Conservation (phyloP, 2,329 filamentous ascomycete genomes). For the Fusarium palustre region DNA sequence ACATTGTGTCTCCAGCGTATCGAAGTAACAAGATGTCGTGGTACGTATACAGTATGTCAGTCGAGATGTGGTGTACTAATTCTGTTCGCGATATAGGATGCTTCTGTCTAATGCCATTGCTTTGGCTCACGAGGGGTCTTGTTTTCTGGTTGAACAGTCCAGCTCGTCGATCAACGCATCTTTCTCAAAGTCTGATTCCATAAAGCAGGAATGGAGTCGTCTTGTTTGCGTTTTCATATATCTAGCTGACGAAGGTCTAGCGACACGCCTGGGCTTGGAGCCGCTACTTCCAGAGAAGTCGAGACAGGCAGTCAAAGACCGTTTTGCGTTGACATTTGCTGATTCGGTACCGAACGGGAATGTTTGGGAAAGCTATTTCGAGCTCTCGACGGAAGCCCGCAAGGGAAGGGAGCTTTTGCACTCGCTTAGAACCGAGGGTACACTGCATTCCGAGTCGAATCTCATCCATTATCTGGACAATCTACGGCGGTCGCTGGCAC, state of each 20-base stretch:
- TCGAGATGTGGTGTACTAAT: too few relatives aligned
- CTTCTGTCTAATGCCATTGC: conserved; percentile 35
- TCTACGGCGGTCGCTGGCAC: not conserved
- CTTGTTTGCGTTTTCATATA: conserved; percentile 35
- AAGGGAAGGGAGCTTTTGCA: conserved; percentile 32
- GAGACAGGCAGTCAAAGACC: conserved; percentile 26
- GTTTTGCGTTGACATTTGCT: conserved; percentile 24
- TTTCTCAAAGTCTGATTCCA: not conserved
- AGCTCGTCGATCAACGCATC: not conserved
- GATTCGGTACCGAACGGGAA: conserved; percentile 18
- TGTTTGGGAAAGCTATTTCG: conserved; percentile 32
- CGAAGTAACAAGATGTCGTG: conserved; percentile 39
- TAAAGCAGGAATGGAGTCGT: conserved; percentile 25
- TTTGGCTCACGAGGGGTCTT: conserved; percentile 29
- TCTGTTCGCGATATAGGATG: conserved; percentile 1
- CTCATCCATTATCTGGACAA: not conserved
- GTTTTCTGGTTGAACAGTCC: conserved; percentile 20
- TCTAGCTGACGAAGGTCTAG: conserved; percentile 24
- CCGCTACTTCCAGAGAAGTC: conserved; percentile 27
- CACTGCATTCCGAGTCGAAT: not conserved
- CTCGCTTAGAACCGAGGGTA: not conserved
- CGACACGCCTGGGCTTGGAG: conserved; percentile 23
- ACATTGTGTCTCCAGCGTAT: conserved; percentile 33
- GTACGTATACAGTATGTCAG: not conserved
- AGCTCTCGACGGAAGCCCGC: conserved; percentile 17